Conservation (phyloP, 1,284 basidiomycete species). For the Porodaedalea pini region DNA sequence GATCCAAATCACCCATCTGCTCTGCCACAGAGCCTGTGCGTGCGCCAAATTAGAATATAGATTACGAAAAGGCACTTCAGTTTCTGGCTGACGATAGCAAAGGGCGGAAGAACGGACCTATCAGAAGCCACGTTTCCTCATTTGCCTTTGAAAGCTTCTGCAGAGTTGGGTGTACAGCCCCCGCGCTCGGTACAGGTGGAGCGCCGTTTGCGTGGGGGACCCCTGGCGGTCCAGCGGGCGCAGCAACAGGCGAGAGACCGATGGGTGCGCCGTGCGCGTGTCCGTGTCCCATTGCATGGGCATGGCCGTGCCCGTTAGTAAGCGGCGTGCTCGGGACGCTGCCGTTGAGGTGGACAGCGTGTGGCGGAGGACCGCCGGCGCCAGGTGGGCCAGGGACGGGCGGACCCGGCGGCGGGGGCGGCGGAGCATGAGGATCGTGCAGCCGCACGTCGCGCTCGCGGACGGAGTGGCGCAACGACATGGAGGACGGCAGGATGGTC, state of each 20-base stretch:
- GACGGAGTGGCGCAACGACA: constrained; percentile 61
- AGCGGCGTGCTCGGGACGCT: constrained; percentile 34
- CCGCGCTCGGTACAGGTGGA: background rate
- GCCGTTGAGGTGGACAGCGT: constrained; percentile 50
- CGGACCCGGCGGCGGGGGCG: constrained; percentile 18
- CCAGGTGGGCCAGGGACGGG: constrained; percentile 1
- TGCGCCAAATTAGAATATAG: background rate
- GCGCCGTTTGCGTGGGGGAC: constrained; percentile 2
- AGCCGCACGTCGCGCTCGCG: constrained; percentile 63
- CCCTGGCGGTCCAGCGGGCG: constrained; percentile 27
- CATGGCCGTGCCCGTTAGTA: constrained; percentile 26
- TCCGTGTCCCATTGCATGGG: constrained; percentile 32
- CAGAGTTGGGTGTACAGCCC: constrained; percentile 40
- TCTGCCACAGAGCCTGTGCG: constrained; percentile 85
- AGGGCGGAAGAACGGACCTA: constrained; percentile 52
- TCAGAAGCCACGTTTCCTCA: constrained; percentile 90
- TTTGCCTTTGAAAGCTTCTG: constrained; percentile 80
- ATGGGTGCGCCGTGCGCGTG: constrained; percentile 38
- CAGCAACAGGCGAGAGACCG: constrained; percentile 46
- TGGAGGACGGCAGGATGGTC: constrained; percentile 29
- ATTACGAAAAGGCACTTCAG: background rate
- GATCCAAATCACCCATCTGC: constrained; percentile 86
- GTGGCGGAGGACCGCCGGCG: constrained; percentile 30
- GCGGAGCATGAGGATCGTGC: constrained; percentile 48
- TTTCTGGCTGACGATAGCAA: background rate